Base-by-base conservation (phyloP, 2,329 filamentous ascomycete species). In the Orbilia javanica region DNA sequence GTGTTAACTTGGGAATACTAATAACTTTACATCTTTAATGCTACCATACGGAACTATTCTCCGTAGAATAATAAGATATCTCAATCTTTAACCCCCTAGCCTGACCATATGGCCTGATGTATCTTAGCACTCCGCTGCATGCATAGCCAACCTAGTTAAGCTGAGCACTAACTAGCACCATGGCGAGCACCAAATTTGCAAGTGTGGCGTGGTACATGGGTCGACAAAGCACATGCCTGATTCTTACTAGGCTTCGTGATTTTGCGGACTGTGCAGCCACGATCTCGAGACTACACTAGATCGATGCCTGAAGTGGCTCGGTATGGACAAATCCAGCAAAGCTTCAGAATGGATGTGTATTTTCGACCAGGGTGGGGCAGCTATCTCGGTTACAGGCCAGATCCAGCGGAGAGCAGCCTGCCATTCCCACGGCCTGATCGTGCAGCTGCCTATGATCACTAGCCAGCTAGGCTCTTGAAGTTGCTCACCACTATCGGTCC, bases 401-500 rank as follows among this genome's bases (percentile, higher is more conserved):
- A 57, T 34, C 29, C 20, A 57, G 15, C 20, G 42, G 42, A 44
- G 20, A 44, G 42, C 42, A 44, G n/a, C 42, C 8, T 4, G 18
- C 39, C n/a, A 44, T 20, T 4, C 18, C 42, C 3, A 44, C n/a
- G n/a, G 15, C 8, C 7, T 13, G n/a, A n/a, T n/a, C n/a, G n/a
- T n/a, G n/a, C 34, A 5, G 25, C 13, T 53, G 50, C 10, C 11
- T 53, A 53, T 27, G 50, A 53, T 31, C 11, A 31, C 31, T 53
- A 27, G 25, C 50, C 18, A 34, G 11, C 7, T 13, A 18, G 25
- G 15, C 5, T n/a, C 15, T 13, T 13, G 6, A n/a, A n/a, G n/a
- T n/a, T n/a, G n/a, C n/a, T n/a, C n/a, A n/a, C n/a, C n/a, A 22
- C 3, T 46, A 48, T 31, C n/a, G 48, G 31, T 70, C 25, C 67